These are phyloP conservation scores for Kluyveromyces sp. DNA, from an alignment of 1,139 yeast genomes.

Conservation along the genomic window DNA sequence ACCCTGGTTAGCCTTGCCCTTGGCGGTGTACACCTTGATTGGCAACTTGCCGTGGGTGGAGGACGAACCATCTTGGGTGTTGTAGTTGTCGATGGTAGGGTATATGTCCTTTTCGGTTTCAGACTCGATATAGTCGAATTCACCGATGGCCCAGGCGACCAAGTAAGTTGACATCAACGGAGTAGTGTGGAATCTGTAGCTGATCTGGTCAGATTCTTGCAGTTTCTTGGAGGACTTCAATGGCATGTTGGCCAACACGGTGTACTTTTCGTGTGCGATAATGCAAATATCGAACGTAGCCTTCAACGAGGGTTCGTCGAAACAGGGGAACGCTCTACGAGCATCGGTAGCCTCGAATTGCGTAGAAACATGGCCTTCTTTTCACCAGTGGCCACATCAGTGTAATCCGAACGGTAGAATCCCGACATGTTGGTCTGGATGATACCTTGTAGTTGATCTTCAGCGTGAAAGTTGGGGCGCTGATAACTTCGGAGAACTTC, in stretches of 20 bases:
- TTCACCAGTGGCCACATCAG: slow-evolving; percentile 40
- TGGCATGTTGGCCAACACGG: slow-evolving; percentile 78
- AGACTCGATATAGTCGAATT: slow-evolving; percentile 60
- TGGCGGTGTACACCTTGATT: slow-evolving; percentile 63
- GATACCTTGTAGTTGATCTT: slow-evolving; percentile 7
- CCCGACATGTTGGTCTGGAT: slow-evolving; percentile 55
- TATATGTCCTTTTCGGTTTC: slow-evolving; percentile 41
- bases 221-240: slow-evolving; percentile 43
- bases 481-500: slow-evolving; percentile 3
- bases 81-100: slow-evolving; percentile 13
- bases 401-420: slow-evolving; percentile 69
- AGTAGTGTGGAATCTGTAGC: slow-evolving; percentile 45
- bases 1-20: slow-evolving; percentile 59
- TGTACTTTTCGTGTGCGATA: slow-evolving; percentile 49
- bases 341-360: slow-evolving; percentile 91
- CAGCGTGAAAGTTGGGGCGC: slow-evolving; percentile 1
- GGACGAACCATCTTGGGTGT: slow-evolving; percentile 11
- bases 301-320: slow-evolving; percentile 80
- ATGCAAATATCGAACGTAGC: slow-evolving; percentile 67
- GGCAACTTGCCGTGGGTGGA: slow-evolving; percentile 34
- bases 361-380: slow-evolving; percentile 68
- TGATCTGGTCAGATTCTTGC: slow-evolving; percentile 43
- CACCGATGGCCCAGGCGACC: slow-evolving; percentile 73
- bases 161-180: slow-evolving; percentile 72
- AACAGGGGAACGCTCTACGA: slow-evolving; percentile 84